Evolutionary conservation across 805 yeast genomes (phyloP).

Genomic region (Candida verbasci): DNA sequence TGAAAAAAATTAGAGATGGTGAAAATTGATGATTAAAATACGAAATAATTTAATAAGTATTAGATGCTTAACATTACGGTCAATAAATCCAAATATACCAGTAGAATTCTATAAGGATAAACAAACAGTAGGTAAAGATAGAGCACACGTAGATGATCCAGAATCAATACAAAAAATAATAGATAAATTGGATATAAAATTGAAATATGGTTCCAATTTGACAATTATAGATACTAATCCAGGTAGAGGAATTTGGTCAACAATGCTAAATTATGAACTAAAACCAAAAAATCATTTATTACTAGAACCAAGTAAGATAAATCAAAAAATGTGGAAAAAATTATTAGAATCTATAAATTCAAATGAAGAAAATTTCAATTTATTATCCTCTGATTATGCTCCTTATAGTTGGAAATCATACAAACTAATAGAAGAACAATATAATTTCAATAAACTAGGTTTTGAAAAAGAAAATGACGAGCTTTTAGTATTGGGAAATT

Average conservation of each 20-base stretch:
- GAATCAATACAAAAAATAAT: conserved; percentile 26
- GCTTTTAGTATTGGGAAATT: conserved; percentile 55
- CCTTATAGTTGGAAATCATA: conserved; percentile 72
- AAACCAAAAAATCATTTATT: conserved; percentile 62
- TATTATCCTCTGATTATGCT: conserved; percentile 29
- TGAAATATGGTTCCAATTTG: conserved; percentile 30
- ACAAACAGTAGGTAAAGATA: conserved; percentile 1
- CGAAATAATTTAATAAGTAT: background rate
- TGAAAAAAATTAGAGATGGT: background rate
- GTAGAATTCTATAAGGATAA: conserved; percentile 1
- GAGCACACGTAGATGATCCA: background rate
- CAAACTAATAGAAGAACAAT: conserved; percentile 22
- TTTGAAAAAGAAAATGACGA: conserved; percentile 46
- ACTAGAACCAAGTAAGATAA: conserved; percentile 46
- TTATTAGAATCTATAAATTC: conserved; percentile 20
- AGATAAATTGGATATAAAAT: conserved; percentile 42
- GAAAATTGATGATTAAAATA: background rate
- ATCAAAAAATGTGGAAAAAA: conserved; percentile 23
- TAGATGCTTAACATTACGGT: background rate
- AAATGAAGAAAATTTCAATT: conserved; percentile 28
- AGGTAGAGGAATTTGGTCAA: conserved; percentile 57
- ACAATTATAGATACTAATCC: conserved; percentile 59
- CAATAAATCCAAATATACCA: conserved; percentile 1
- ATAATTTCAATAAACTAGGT: conserved; percentile 6
- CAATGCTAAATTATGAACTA: conserved; percentile 55